These are phyloP conservation scores for Fusarium brevicatenulatum DNA, from an alignment of 2,329 filamentous ascomycete species.

Conservation along the genomic window DNA sequence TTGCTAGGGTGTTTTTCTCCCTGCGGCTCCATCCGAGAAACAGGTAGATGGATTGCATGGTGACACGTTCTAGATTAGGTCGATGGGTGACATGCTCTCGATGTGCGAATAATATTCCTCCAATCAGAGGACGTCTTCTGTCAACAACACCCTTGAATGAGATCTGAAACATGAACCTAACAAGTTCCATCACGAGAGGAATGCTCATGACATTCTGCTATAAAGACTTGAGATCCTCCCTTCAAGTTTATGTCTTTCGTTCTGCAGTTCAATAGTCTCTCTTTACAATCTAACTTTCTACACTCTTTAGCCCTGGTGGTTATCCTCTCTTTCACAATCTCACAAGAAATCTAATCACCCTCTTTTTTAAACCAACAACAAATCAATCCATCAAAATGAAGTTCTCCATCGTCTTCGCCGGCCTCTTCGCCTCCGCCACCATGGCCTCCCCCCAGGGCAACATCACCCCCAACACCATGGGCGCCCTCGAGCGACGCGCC, in stretches of 20 bases:
- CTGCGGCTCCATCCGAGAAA: neutral
- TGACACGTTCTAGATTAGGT: neutral
- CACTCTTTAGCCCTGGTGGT: constrained; percentile 41
- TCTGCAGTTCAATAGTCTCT: constrained; percentile 13
- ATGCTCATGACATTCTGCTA: too few species aligned
- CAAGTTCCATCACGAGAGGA: neutral
- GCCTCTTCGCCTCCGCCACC: constrained; percentile 34
- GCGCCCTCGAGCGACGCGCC: constrained; percentile 40
- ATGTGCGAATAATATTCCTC: constrained; percentile 10
- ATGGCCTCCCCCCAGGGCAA: constrained; percentile 39
- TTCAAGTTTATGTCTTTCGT: too few species aligned
- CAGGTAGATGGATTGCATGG: neutral
- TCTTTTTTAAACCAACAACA: neutral
- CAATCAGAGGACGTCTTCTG: neutral
- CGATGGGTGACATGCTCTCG: neutral
- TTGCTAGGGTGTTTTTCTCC: neutral
- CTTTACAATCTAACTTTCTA: constrained; percentile 29
- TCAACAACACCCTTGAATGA: neutral
- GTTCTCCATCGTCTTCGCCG: constrained; percentile 39
- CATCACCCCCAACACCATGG: constrained; percentile 42
- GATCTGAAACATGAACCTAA: constrained; percentile 25
- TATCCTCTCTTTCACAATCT: constrained; percentile 31
- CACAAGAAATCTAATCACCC: neutral
- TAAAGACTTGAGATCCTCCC: neutral
- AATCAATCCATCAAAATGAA: constrained; percentile 34